Evolutionary conservation across 148 eudicot genomes (phyloP), one percentile per base, ranked within the genome.

Genomic region (Chenopodium berlandieri): DNA sequence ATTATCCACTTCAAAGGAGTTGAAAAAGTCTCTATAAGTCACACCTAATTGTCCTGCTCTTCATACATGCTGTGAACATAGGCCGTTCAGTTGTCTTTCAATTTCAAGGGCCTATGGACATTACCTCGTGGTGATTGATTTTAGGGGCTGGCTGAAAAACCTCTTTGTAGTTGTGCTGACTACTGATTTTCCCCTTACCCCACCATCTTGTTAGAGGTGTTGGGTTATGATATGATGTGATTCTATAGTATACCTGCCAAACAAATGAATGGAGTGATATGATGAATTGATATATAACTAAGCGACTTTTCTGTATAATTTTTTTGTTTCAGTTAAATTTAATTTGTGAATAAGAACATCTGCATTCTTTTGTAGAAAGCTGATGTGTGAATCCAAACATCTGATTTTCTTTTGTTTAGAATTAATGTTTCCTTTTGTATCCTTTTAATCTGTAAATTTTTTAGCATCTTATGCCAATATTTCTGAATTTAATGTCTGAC

Each of bases 391-490:
- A 17, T 22, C 30, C 2, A 22, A 23, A 58, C 9, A 71, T 32
- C 30, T 25, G 25, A 1, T 32, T 79, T 79, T n/a, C 48, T 70
- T 68, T 25, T 54, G 67, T 67, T 3, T 4, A 12, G 40, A 67
- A 14, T 20, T 19, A 48, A 5, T 81, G 5, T 46, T 80, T 47
- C 14, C 58, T 17, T 44, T 31, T 70, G 9, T 25, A 20, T 47
- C 65, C 68, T 79, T 31, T 44, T 75, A 8, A 8, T 64, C 73
- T 9, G 75, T 58, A 75, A 82, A 76, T 30, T 68, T 4, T 71
- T 82, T 72, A 47, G 44, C 22, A 27, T 58, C 10, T 47, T 70
- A 4, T 31, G 62, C 50, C 13, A 12, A n/a, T 70, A 23, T 52
- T 70, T 69, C n/a, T 84, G 17, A 48, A 71, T 20, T 17, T 16